A percentile compares a stretch with the other conserved stretches of the same genome.
These are phyloP conservation scores for Pyronema domesticum DNA, from an alignment of 495 filamentous ascomycete genomes.

Conservation along the genomic window DNA sequence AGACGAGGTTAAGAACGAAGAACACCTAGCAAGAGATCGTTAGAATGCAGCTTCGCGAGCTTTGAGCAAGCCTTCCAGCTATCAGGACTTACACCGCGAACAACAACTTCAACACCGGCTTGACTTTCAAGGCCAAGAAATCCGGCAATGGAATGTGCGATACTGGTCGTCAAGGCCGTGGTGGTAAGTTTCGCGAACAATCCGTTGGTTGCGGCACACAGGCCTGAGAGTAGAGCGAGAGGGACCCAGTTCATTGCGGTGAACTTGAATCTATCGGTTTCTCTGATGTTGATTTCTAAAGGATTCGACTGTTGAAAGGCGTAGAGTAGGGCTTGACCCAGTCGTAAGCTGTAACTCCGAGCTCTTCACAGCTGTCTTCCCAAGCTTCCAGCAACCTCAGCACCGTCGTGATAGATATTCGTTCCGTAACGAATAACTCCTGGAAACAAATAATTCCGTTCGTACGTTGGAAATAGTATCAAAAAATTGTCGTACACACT, in stretches of 20 bases:
- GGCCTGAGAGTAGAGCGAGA: constrained; percentile 66
- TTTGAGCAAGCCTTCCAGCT: background rate
- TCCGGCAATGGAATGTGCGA: constrained; percentile 45
- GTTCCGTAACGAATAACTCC: too few species aligned
- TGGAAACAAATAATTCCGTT: too few species aligned
- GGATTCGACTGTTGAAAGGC: too few species aligned
- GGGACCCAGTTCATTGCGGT: constrained; percentile 44
- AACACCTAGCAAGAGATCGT: constrained; percentile 39
- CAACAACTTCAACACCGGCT: constrained; percentile 37
- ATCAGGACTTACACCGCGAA: constrained; percentile 47
- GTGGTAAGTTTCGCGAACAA: constrained; percentile 94
- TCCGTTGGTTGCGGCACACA: constrained; percentile 83
- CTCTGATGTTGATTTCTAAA: too few species aligned
- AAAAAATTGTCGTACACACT: too few species aligned
- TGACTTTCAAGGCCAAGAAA: constrained; percentile 36
- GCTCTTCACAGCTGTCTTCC: too few species aligned
- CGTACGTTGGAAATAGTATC: too few species aligned
- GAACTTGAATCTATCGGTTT: background rate
- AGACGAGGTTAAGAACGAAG: constrained; percentile 71
- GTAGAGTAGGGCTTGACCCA: too few species aligned
- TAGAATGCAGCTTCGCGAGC: background rate
- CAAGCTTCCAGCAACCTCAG: too few species aligned
- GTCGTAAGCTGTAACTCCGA: too few species aligned
- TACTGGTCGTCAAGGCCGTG: constrained; percentile 55
- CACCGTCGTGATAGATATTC: too few species aligned